Percentiles rank a stretch among this genome's conserved stretches.
Conservation (phyloP, 2,329 filamentous ascomycete species). For the Alternaria tenuissima region DNA sequence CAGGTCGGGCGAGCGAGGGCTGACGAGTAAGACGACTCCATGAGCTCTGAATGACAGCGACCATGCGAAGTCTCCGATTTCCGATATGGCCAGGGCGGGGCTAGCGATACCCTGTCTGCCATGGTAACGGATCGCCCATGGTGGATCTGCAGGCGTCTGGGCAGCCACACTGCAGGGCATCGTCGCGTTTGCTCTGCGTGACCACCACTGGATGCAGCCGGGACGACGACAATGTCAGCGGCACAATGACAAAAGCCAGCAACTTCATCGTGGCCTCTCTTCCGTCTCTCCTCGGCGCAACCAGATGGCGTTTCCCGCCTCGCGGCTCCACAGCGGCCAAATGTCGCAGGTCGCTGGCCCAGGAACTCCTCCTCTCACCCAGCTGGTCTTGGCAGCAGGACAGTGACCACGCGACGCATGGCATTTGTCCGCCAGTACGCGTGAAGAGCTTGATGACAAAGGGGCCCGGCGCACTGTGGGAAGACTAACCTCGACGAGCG, state of each 20-base stretch:
- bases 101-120: constrained; percentile 43
- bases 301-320: constrained; percentile 14
- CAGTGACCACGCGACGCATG: constrained; percentile 22
- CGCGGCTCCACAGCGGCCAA: constrained; percentile 35
- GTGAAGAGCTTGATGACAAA: constrained; percentile 16
- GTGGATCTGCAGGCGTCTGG: constrained; percentile 47
- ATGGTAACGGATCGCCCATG: constrained; percentile 49
- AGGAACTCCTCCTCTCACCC: constrained; percentile 25
- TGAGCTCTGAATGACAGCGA: constrained; percentile 34
- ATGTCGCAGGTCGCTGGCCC: constrained; percentile 28
- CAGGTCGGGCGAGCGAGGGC: constrained; percentile 35
- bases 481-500: constrained; percentile 23
- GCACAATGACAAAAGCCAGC: constrained; percentile 1
- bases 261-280: constrained; percentile 1
- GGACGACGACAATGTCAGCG: constrained; percentile 1
- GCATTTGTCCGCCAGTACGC: constrained; percentile 19
- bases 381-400: constrained; percentile 30
- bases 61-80: constrained; percentile 48
- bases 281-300: not conserved
- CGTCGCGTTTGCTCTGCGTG: constrained; percentile 20
- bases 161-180: constrained; percentile 47
- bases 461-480: constrained; percentile 13
- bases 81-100: constrained; percentile 47
- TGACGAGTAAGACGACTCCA: constrained; percentile 36
- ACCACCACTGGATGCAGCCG: constrained; percentile 12